Evolutionary conservation across 441 rosid species (phyloP).

Genomic region (Lepidium campestre): DNA sequence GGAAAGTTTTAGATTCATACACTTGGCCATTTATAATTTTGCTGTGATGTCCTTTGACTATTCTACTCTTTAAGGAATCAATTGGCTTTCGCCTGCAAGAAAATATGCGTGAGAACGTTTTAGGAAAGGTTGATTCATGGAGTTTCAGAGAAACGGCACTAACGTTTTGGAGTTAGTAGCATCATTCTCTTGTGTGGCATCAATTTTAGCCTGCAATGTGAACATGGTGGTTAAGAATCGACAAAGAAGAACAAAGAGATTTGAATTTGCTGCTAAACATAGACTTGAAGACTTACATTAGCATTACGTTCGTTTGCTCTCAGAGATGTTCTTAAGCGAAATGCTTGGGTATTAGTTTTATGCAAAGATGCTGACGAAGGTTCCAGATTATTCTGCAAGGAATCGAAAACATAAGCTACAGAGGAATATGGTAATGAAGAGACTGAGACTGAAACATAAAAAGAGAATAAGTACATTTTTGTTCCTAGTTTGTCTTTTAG

Average conservation of each 20-base stretch:
- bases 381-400: slow-evolving; percentile 39
- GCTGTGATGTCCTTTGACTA: slow-evolving; percentile 25
- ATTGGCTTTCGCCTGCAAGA: slow-evolving; percentile 13
- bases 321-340: slow-evolving; percentile 53
- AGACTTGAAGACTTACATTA: slow-evolving; percentile 27
- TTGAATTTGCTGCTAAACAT: not conserved
- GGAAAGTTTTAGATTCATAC: slow-evolving; percentile 27
- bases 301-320: slow-evolving; percentile 47
- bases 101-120: not conserved
- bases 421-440: not conserved
- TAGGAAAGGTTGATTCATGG: not conserved
- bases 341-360: slow-evolving; percentile 41
- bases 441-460: not conserved
- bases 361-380: slow-evolving; percentile 35
- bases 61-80: slow-evolving; percentile 31
- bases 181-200: not conserved
- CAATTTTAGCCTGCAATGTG: slow-evolving; percentile 34
- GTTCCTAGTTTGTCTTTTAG: slow-evolving; percentile 48
- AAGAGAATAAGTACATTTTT: slow-evolving; percentile 36
- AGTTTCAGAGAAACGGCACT: slow-evolving; percentile 17
- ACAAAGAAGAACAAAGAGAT: not conserved
- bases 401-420: not conserved
- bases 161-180: slow-evolving; percentile 28
- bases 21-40: slow-evolving; percentile 16
- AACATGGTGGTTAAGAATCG: not conserved